phyloP scores from a whole-genome alignment of 75 land plant species.

The Pinus tabuliformis region DNA sequence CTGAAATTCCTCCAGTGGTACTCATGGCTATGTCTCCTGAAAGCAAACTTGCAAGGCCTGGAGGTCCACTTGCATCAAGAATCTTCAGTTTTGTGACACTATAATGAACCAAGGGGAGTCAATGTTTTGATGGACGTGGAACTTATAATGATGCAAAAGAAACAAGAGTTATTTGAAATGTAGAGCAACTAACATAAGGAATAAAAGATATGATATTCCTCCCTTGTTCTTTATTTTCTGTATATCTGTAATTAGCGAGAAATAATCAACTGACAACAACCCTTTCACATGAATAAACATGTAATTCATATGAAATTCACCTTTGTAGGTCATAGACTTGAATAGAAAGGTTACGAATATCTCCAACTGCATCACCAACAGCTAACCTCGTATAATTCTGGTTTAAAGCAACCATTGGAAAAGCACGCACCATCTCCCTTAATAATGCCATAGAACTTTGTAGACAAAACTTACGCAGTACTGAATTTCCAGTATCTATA shows the following conservation, averaged over 20 bases:
- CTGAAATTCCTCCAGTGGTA: conserved; percentile 60
- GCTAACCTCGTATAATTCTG: conserved; percentile 65
- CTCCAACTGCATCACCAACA: conserved; percentile 86
- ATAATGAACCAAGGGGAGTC: conserved; percentile 10
- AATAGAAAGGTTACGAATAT: conserved; percentile 56
- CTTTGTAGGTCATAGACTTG: conserved; percentile 82
- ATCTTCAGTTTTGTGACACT: conserved; percentile 74
- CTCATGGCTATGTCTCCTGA: conserved; percentile 25
- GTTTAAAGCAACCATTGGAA: conserved; percentile 88
- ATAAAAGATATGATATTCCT: not conserved
- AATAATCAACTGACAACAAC: not conserved
- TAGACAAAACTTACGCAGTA: conserved; percentile 63
- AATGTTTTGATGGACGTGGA: not conserved
- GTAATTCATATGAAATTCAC: conserved; percentile 26
- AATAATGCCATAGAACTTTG: conserved; percentile 67
- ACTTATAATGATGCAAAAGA: not conserved
- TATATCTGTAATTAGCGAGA: too few relatives aligned
- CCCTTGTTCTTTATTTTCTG: too few relatives aligned
- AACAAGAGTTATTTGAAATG: not conserved
- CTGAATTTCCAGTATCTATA: conserved; percentile 71
- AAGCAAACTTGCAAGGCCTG: conserved; percentile 72
- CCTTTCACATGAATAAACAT: not conserved
- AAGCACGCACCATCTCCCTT: conserved; percentile 71
- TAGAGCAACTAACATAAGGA: not conserved
- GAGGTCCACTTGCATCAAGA: conserved; percentile 95